phyloP scores from a whole-genome alignment of 176 grass and related monocot species.

The Pontederia crassipes region DNA sequence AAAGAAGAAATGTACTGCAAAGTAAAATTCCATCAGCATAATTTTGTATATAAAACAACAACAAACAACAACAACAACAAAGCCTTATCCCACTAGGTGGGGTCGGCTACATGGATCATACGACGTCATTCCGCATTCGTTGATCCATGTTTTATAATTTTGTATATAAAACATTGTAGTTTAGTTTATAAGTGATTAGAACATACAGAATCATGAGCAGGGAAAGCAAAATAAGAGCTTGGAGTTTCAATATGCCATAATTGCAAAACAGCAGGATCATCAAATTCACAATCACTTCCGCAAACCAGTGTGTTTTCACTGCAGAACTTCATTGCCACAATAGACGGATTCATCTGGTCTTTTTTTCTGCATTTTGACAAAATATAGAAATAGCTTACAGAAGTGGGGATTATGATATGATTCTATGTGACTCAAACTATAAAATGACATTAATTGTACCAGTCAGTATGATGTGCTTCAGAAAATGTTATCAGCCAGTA shows the following conservation, averaged over 20 bases:
- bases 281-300: constrained; percentile 84
- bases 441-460: too few relatives aligned
- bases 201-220: constrained; percentile 93
- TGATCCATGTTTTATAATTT: too few relatives aligned
- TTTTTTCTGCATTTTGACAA: constrained; percentile 37
- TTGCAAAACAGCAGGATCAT: constrained; percentile 68
- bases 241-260: constrained; percentile 89
- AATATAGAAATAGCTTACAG: constrained; percentile 2
- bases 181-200: constrained; percentile 16
- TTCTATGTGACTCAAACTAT: too few relatives aligned
- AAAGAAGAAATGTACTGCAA: constrained; percentile 83
- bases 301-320: constrained; percentile 79
- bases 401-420: not conserved
- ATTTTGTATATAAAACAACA: constrained; percentile 13
- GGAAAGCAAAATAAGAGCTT: constrained; percentile 65
- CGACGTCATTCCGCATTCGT: too few relatives aligned
- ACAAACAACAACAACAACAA: too few relatives aligned
- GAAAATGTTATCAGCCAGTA: too few relatives aligned
- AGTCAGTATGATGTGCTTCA: too few relatives aligned
- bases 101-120: too few relatives aligned
- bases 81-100: too few relatives aligned
- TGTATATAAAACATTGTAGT: constrained; percentile 18
- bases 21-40: constrained; percentile 26
- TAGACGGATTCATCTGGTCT: constrained; percentile 77
- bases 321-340: constrained; percentile 79